Evolutionary conservation across 78 protist genomes (phyloP), one percentile per base, ranked within the genome.

Genomic region (Dictyostelium intermedium): DNA sequence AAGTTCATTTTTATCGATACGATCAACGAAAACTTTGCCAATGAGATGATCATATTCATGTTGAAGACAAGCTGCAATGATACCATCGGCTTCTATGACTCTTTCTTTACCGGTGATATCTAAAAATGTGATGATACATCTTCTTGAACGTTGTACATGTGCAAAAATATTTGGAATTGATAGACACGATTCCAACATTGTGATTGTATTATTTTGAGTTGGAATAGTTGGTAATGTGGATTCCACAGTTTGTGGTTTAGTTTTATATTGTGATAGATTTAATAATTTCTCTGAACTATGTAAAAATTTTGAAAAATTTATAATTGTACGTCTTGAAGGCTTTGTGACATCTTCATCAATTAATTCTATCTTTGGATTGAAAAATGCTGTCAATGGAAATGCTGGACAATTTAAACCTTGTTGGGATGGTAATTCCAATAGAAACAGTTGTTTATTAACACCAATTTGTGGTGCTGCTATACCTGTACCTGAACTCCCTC

Each of bases 21-120:
- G 53, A 70, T 79, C 93, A 11, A 76, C 20, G 30, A 80, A 89
- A 2, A 89, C n/a, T 69, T 60, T 78, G 3, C 93, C 93, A 27
- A 80, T 14, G 9, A 89, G 86, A 89, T 89, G 93, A 80, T 89
- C 93, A 35, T 89, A 79, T 80, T 89, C 93, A 69, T 89, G 93
- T 69, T 89, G 93, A 9, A 89, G 50, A 50, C 93, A 89, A 25
- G 93, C 93, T 3, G 93, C 56, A 2, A 89, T 39, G 50, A 89
- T 80, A 39, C 93, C 93, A 34, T 89, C 93, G 2, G 87, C 85
- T 32, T 89, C 93, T 16, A 89, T 89, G 0, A 56, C 20, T 80
- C 93, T 35, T 3, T 43, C 82, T 9, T 63, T 60, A 27, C 87
- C 93, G 1, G 81, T 20, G 1, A 89, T 80, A 69, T 89, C 93